Evolutionary conservation across 2,329 filamentous ascomycete genomes (phyloP), one percentile per base, ranked within the genome.

Genomic region (Chaetomium globosum): DNA sequence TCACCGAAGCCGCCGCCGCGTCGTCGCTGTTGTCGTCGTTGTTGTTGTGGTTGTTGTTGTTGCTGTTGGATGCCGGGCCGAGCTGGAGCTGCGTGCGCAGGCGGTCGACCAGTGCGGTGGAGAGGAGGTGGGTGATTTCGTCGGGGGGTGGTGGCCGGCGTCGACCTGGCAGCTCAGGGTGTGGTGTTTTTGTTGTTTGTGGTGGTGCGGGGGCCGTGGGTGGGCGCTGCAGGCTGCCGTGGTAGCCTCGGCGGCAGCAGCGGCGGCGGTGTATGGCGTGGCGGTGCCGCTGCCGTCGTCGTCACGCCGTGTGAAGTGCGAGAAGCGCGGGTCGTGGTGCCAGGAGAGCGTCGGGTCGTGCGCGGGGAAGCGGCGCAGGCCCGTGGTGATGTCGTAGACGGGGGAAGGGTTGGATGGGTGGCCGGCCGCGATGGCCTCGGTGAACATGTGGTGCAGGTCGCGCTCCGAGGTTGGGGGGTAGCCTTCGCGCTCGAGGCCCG

Each of bases 371-470:
- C 80, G 75, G n/a, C 74, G 73, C 49, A 81, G 67, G 13, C 80
- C 80, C 0, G 78, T 78, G 0, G 76, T 79, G 54, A 81, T 73
- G 67, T 80, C 77, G 63, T 72, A 65, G 7, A 76, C 67, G 2
- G 16, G 6, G 21, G 16, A 12, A 39, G 23, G 3, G 23, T 23
- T 71, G 68, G 53, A 23, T 1, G 79, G 77, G 7, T 72, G 74
- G 4, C 82, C 81, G 0, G 77, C 76, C 0, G 76, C 71, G 30
- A 85, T 79, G 5, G 82, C 81, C 70, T 85, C 82, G 9, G 83
- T 75, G 65, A 85, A 82, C 74, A 82, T 78, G 67, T 82, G 79
- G 67, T 84, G 81, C 19, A 85, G 70, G 61, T 84, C 81, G 3
- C 77, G 75, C 71, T 85, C 83, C 2, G 82, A 82, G 13, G 84